A percentile compares a stretch with the other conserved stretches of the same genome.
Evolutionary conservation across 345 rosid genomes (phyloP).

Genomic region (Ceriops decandra): DNA sequence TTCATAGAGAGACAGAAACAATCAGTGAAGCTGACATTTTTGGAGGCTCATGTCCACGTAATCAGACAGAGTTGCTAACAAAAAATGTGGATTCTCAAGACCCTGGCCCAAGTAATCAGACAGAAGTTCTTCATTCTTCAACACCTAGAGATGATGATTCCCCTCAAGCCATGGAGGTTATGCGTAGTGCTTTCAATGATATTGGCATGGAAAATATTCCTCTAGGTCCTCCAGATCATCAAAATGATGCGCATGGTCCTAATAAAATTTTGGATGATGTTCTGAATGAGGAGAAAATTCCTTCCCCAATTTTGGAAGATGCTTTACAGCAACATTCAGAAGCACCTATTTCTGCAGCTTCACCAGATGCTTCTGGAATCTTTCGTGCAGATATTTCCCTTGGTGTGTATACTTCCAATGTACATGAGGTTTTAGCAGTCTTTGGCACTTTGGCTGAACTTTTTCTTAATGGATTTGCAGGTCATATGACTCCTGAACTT

Average conservation of each 20-base stretch:
- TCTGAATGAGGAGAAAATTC: conserved; percentile 39
- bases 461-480: conserved; percentile 31
- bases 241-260: conserved; percentile 24
- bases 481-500: conserved; percentile 49
- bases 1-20: conserved; percentile 11
- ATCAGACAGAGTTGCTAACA: conserved; percentile 26
- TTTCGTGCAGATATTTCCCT: conserved; percentile 23
- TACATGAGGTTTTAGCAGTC: neutral
- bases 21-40: neutral
- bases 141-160: conserved; percentile 19
- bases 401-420: conserved; percentile 39
- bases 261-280: conserved; percentile 26
- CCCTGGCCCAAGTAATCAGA: conserved; percentile 35
- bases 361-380: conserved; percentile 30
- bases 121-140: conserved; percentile 23
- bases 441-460: neutral
- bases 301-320: conserved; percentile 40
- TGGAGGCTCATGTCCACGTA: conserved; percentile 25
- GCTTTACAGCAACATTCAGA: conserved; percentile 43
- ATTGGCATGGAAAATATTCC: conserved; percentile 29
- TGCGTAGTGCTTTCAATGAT: conserved; percentile 50
- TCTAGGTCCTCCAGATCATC: conserved; percentile 21
- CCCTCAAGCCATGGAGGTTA: conserved; percentile 53
- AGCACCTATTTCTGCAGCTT: conserved; percentile 39
- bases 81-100: conserved; percentile 17